Conservation (phyloP, 208 protist genomes). For the Acanthamoeba lenticulata region DNA sequence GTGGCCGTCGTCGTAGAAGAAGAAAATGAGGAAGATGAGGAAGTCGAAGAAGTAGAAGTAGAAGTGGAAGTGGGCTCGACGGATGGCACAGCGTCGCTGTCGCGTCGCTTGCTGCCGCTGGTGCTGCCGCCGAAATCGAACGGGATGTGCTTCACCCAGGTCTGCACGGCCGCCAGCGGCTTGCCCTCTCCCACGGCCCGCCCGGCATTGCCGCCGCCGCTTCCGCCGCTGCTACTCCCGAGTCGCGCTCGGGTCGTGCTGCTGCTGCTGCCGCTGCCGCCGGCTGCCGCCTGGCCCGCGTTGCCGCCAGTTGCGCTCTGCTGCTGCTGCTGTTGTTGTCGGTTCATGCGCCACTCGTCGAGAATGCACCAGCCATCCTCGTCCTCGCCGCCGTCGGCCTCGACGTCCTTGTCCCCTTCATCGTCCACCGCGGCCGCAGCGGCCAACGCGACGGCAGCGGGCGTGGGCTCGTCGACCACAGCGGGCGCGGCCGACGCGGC, state of each 20-base stretch:
- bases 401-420: not conserved
- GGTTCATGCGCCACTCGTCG: not conserved
- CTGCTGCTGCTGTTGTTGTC: not conserved
- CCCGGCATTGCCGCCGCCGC: not conserved
- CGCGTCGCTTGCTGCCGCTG: too few relatives aligned
- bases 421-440: not conserved
- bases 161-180: not conserved
- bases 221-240: not conserved
- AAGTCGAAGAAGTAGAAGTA: too few relatives aligned
- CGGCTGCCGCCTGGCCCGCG: not conserved
- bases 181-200: not conserved
- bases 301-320: not conserved
- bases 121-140: slow-evolving; percentile 4
- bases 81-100: too few relatives aligned
- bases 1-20: too few relatives aligned
- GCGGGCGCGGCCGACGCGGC: not conserved
- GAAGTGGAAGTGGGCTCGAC: too few relatives aligned
- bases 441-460: not conserved
- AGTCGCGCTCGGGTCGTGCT: not conserved
- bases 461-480: not conserved
- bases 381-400: not conserved
- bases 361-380: slow-evolving; percentile 38
- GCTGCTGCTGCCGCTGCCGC: not conserved
- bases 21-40: too few relatives aligned
- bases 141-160: slow-evolving; percentile 48